Base-by-base conservation (phyloP, 768 basidiomycete genomes). In the Tylopilus rubrobrunneus region DNA sequence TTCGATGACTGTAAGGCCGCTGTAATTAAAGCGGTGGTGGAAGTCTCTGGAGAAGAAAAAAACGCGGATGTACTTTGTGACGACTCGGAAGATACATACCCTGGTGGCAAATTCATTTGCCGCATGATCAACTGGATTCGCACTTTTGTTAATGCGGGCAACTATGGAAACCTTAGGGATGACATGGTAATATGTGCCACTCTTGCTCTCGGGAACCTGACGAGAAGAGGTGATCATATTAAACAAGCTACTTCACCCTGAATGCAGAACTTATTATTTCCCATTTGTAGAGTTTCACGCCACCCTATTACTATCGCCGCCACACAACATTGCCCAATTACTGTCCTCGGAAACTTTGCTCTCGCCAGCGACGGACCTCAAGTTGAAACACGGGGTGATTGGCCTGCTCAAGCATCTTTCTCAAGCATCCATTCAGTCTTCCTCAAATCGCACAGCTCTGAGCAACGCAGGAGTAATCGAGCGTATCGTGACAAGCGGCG, bases 321-420 rank as follows among this genome's bases (percentile, higher is more conserved):
- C 85, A 5, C 78, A 84, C 49, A 78, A 81, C 37, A 74, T 96
- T 14, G 84, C 83, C 15, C 74, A 79, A 8, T 63, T 87, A 14
- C 71, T 91, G 44, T 74, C 79, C 8, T 86, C 86, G 6, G 68
- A 69, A 17, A 70, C 73, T 51, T 69, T 85, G n/a, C 76, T 91
- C 39, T 76, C 77, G 11, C 73, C 77, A 15, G 66, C 71, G 37
- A 76, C 79, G 9, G 87, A 92, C 64, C 76, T 91, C 66, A 90
- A 93, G 67, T 75, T 95, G 56, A 92, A 95, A 67, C 94, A 98
- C 62, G 92, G 90, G 15, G 82, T 90, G 52, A 76, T 96, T 25
- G 92, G 92, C 27, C 74, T 98, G 36, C 76, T 98, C 40, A 90
- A 92, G 67, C 89, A 98, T 66, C 75, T 99, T 2, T 83, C 92